These are phyloP conservation scores for Aristolochia californica DNA, from an alignment of 164 flowering plant genomes.

Conservation along the genomic window DNA sequence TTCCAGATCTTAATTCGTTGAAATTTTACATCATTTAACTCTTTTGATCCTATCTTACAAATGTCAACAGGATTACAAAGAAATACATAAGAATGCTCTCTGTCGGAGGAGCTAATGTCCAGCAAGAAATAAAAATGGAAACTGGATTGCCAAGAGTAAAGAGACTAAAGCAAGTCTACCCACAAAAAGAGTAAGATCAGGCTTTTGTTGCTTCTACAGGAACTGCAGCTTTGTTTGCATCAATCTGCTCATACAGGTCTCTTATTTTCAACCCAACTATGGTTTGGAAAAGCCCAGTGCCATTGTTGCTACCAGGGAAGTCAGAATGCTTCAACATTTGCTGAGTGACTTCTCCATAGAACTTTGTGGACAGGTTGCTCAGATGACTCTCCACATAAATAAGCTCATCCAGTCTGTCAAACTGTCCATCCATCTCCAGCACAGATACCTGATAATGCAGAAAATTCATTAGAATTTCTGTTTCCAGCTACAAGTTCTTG, in stretches of 20 bases:
- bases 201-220: constrained; percentile 14
- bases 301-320: constrained; percentile 96
- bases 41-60: not conserved
- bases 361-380: constrained; percentile 88
- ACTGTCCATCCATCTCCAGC: constrained; percentile 98
- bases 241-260: constrained; percentile 81
- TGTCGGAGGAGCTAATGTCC: not conserved
- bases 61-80: not conserved
- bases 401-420: constrained; percentile 91
- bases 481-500: not conserved
- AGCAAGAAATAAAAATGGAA: not conserved
- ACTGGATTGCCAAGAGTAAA: not conserved
- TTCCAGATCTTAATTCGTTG: too few species aligned
- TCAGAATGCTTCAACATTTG: constrained; percentile 91
- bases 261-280: constrained; percentile 82
- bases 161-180: not conserved
- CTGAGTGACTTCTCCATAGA: constrained; percentile 91
- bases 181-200: not conserved
- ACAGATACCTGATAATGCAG: constrained; percentile 57
- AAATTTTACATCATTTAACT: not conserved
- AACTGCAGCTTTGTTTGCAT: constrained; percentile 32
- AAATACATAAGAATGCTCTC: not conserved
- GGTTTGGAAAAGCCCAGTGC: constrained; percentile 92
- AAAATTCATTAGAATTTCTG: not conserved
- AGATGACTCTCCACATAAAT: constrained; percentile 91